Evolutionary conservation across 2,329 filamentous ascomycete species (phyloP).

Genomic region (Botrytis fabae): DNA sequence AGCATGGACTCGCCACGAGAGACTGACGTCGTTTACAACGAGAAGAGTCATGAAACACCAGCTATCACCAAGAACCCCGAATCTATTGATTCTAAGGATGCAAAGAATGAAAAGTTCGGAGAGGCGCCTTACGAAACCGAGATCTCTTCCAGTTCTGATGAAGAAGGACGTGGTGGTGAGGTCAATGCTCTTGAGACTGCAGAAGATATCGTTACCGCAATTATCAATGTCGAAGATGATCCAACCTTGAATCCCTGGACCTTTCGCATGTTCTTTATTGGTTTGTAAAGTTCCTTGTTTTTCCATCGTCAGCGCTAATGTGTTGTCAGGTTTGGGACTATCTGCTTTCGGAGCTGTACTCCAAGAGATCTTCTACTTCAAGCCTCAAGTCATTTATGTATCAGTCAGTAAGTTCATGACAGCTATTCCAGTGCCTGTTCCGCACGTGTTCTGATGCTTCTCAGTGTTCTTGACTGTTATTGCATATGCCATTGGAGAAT

Average conservation of each 20-base stretch:
- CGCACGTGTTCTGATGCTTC: not conserved
- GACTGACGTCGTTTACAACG: conserved; percentile 7
- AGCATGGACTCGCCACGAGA: conserved; percentile 18
- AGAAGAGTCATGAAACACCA: conserved; percentile 15
- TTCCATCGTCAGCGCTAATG: not conserved
- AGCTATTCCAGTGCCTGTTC: not conserved
- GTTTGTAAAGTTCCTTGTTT: conserved; percentile 28
- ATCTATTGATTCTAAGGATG: conserved; percentile 11
- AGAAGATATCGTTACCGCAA: conserved; percentile 24
- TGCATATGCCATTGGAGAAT: conserved; percentile 45
- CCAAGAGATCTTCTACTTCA: conserved; percentile 50
- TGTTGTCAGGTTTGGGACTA: conserved; percentile 39
- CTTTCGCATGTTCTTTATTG: conserved; percentile 45
- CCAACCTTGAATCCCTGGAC: conserved; percentile 40
- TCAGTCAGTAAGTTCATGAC: conserved; percentile 38
- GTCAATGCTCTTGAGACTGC: conserved; percentile 22
- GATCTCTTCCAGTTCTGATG: not conserved
- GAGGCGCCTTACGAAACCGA: conserved; percentile 8
- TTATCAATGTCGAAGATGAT: conserved; percentile 30
- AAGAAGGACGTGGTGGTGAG: conserved; percentile 18
- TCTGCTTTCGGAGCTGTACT: conserved; percentile 45
- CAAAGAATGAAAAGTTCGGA: not conserved
- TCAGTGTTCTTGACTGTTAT: conserved; percentile 47
- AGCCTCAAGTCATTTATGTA: conserved; percentile 48
- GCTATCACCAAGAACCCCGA: not conserved